A percentile compares a stretch with the other conserved stretches of the same genome.
Evolutionary conservation across 1,139 yeast genomes (phyloP).

Genomic region (Geotrichum klebahnii): DNA sequence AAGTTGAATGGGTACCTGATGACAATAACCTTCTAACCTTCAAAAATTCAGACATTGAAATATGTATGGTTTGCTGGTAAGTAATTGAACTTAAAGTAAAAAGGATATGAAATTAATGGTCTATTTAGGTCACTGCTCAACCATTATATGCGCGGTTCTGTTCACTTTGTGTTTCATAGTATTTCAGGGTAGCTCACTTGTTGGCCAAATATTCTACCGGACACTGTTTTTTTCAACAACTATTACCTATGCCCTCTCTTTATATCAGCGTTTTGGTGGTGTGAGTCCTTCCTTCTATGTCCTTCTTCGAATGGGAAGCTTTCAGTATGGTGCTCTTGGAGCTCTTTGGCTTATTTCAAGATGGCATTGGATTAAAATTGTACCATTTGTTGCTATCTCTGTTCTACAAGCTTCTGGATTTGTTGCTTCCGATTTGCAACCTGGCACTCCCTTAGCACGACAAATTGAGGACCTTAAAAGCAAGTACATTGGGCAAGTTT

Average conservation of each 20-base stretch:
- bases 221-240: constrained; percentile 61
- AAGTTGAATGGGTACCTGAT: not conserved
- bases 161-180: constrained; percentile 22
- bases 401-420: constrained; percentile 66
- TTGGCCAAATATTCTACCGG: constrained; percentile 46
- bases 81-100: not conserved
- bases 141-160: constrained; percentile 19
- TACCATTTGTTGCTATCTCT: constrained; percentile 64
- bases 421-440: constrained; percentile 55
- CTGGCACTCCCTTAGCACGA: constrained; percentile 48
- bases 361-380: constrained; percentile 51
- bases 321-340: constrained; percentile 56
- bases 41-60: not conserved
- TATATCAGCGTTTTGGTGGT: constrained; percentile 49
- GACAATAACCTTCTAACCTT: not conserved
- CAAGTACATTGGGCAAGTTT: constrained; percentile 57
- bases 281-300: constrained; percentile 36
- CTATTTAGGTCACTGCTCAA: constrained; percentile 22
- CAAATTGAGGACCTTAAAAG: constrained; percentile 47
- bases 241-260: constrained; percentile 67
- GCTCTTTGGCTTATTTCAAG: constrained; percentile 51
- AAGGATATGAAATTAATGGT: not conserved
- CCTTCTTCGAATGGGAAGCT: constrained; percentile 56
- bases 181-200: constrained; percentile 23
- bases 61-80: constrained; percentile 10